Percentiles rank a stretch among this genome's conserved stretches.
Conservation (phyloP, 805 yeast genomes). For the Myxozyma neglecta region DNA sequence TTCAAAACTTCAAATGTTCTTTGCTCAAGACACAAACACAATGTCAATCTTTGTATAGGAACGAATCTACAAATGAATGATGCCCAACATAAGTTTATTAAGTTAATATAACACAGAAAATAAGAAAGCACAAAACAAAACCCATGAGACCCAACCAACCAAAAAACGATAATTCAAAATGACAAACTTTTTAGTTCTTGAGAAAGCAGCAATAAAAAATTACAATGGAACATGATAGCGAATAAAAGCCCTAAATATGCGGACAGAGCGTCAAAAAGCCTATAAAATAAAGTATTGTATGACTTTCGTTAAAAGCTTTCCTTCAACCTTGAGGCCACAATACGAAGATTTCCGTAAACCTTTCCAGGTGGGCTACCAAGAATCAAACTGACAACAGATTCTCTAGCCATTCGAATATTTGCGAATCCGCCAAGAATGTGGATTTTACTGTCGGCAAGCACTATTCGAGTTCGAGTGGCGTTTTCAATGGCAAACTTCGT, state of each 20-base stretch:
- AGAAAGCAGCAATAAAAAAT: neutral
- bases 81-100: neutral
- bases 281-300: no score
- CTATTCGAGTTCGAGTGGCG: constrained; percentile 97
- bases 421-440: constrained; percentile 97
- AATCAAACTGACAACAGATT: constrained; percentile 89
- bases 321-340: constrained; percentile 94
- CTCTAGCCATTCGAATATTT: constrained; percentile 98
- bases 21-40: constrained; percentile 7
- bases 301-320: constrained; percentile 67
- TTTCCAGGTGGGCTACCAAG: constrained; percentile 98
- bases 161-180: neutral
- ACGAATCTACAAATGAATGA: neutral
- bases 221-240: no score
- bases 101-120: neutral
- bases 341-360: constrained; percentile 94
- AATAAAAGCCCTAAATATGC: no score
- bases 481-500: constrained; percentile 98
- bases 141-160: constrained; percentile 5
- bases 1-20: constrained; percentile 6
- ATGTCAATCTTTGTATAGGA: constrained; percentile 20
- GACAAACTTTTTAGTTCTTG: constrained; percentile 1
- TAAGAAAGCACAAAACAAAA: neutral
- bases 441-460: constrained; percentile 92
- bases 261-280: no score